phyloP scores from a whole-genome alignment of 768 basidiomycete species.

The Coprinopsis marcescibilis region DNA sequence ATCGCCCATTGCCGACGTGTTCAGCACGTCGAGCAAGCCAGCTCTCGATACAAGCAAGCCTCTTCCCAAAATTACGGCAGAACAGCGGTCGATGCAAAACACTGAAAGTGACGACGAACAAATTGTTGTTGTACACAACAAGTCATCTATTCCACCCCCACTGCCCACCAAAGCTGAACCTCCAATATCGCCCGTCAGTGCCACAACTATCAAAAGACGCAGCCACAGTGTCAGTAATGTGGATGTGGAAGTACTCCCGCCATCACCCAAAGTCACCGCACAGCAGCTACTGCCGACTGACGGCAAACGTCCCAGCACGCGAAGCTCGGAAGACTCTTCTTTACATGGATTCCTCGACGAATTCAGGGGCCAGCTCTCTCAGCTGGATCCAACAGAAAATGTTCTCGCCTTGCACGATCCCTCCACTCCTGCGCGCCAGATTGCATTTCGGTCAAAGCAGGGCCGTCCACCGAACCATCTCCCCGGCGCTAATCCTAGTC shows the following conservation, averaged over 20 bases:
- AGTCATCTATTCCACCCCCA: slow-evolving; percentile 32
- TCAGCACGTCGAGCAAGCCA: slow-evolving; percentile 25
- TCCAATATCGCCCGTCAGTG: slow-evolving; percentile 20
- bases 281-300: slow-evolving; percentile 18
- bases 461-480: no score
- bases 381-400: slow-evolving; percentile 51
- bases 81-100: slow-evolving; percentile 26
- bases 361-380: slow-evolving; percentile 66
- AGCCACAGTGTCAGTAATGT: slow-evolving; percentile 72
- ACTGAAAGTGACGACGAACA: slow-evolving; percentile 44
- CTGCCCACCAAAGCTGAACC: slow-evolving; percentile 26
- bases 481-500: no score
- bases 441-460: slow-evolving; percentile 30
- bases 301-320: slow-evolving; percentile 12
- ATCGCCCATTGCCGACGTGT: slow-evolving; percentile 50
- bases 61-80: slow-evolving; percentile 50
- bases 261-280: slow-evolving; percentile 18
- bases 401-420: slow-evolving; percentile 64
- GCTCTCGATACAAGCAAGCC: slow-evolving; percentile 48
- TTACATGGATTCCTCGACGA: slow-evolving; percentile 64
- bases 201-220: slow-evolving; percentile 44
- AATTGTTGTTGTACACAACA: slow-evolving; percentile 55
- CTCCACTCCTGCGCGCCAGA: slow-evolving; percentile 47
- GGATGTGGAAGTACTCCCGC: slow-evolving; percentile 44
- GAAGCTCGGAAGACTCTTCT: slow-evolving; percentile 32